Evolutionary conservation across 2,329 filamentous ascomycete species (phyloP), one percentile per base, ranked within the genome.

Genomic region (Colletotrichum sp.): DNA sequence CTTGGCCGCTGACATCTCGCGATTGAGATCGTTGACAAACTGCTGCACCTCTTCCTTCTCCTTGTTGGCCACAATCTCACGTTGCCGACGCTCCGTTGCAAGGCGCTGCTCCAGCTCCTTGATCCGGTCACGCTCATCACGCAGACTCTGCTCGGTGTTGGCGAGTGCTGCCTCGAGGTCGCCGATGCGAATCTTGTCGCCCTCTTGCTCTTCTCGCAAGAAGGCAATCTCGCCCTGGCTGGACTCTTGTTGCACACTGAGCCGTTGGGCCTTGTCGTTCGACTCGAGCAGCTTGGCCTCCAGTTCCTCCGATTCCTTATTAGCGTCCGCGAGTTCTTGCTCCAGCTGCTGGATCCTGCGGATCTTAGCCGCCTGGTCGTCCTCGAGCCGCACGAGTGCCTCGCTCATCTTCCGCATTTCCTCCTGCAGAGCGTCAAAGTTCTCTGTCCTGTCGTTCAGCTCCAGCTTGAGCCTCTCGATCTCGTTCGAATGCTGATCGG

Each of bases 31-130:
- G 81, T 97, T 96, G 81, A 98, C 92, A 78, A 98, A 92, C 84
- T 96, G 94, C 86, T 98, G 96, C 67, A 98, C 94, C 82, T 98
- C 96, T 82, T 98, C 94, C 87, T 98, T 98, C 86, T 98, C 96
- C 80, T 95, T 93, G 81, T 92, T 94, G 62, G 95, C 95, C 70
- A 98, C 91, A 65, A 96, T 91, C 83, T 98, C 96, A 60, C 95
- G 92, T 85, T 98, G 96, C 78, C 94, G 91, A 71, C 96, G 90
- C 86, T 98, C 97, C 73, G 94, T 92, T 27, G 91, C 89, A 28
- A 98, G 89, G n/a, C 93, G 92, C 77, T 93, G 90, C 80, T 96
- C 94, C 32, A 96, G 87, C 79, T 96, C 94, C 80, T 88, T 89
- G 22, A 90, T 88, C 62, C 92, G 93, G 76, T 98, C 96, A 84